phyloP scores from a whole-genome alignment of 257 asterid species.

The Striga asiatica region DNA sequence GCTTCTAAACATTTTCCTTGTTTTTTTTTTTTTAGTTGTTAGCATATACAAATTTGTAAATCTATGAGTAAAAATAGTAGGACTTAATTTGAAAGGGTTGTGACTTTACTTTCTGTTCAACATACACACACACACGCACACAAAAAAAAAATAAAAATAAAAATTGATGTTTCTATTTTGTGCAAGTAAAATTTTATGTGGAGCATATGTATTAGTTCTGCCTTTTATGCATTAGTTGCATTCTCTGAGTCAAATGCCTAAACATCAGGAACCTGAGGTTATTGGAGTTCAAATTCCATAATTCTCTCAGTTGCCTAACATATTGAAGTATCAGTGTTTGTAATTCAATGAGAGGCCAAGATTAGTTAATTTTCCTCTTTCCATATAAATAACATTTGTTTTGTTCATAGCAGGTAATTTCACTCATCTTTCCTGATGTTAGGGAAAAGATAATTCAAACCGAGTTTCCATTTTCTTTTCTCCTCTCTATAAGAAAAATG shows the following conservation, averaged over 20 bases:
- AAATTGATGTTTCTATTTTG: too few species aligned
- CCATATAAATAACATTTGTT: not conserved
- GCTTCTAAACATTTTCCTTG: not conserved
- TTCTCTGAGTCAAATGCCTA: not conserved
- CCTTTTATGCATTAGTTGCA: too few species aligned
- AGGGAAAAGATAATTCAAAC: not conserved
- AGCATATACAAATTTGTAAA: conserved; percentile 8
- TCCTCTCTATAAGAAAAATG: conserved; percentile 2
- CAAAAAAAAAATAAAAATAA: too few species aligned
- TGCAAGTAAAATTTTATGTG: too few species aligned
- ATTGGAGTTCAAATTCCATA: not conserved
- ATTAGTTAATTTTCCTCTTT: not conserved
- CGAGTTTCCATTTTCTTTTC: not conserved
- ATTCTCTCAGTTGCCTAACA: conserved; percentile 5
- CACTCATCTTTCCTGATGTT: not conserved
- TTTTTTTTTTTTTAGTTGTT: conserved; percentile 9
- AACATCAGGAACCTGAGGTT: conserved; percentile 9
- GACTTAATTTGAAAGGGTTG: conserved; percentile 6
- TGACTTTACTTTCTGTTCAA: too few species aligned
- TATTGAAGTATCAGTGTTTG: not conserved
- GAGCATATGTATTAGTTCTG: too few species aligned
- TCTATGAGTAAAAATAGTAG: not conserved
- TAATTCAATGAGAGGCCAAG: not conserved
- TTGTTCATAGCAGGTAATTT: not conserved
- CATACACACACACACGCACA: too few species aligned